Evolutionary conservation across 352 stramenopile species (phyloP), one percentile per base, ranked within the genome.

Genomic region (Globisporangium sylvaticum): DNA sequence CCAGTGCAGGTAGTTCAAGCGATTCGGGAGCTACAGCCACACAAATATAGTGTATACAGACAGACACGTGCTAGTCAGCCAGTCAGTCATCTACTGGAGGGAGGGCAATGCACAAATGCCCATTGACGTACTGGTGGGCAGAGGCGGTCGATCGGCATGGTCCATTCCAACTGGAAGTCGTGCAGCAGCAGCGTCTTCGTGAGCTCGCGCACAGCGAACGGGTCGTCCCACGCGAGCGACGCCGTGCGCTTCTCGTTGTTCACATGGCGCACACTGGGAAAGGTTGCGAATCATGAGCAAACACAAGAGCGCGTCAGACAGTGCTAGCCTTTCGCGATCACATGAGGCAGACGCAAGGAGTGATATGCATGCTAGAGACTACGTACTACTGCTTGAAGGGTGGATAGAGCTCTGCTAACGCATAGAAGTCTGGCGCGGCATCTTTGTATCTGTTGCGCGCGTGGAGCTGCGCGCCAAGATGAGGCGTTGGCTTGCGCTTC

Each of bases 1-100:
- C 96, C 96, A 99, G 67, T 94, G 91, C 12, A 99, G 72, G 75
- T 99, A 99, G 82, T 99, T 99, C 42, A 98, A 86, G 15, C 88
- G 85, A 66, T 95, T 95, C 5, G 88, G 80, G 22, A 96, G 57
- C 88, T 96, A 58, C 2, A 20, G 61, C 8, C 25, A n/a, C 4
- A 12, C n/a, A 64, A 18, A 31, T 22, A 4, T 10, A 22, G 37
- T 29, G 20, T 22, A 39, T 5, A 66, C 18, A 20, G 14, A 29
- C 50, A n/a, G 71, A 34, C 31, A 34, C 31, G 31, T 34, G 54
- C 22, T 25, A 55, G 18, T 15, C 66, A 62, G 24, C 29, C 29
- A 29, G 18, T 60, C 44, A 24, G 15, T 4, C 44, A 44, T 10
- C 4, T 4, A 18, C 3, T 15, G 4, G 4, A 44, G 37, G 37